A percentile compares a stretch with the other conserved stretches of the same genome.
Conservation (phyloP, 306 rosid genomes). For the Quercus variabilis region DNA sequence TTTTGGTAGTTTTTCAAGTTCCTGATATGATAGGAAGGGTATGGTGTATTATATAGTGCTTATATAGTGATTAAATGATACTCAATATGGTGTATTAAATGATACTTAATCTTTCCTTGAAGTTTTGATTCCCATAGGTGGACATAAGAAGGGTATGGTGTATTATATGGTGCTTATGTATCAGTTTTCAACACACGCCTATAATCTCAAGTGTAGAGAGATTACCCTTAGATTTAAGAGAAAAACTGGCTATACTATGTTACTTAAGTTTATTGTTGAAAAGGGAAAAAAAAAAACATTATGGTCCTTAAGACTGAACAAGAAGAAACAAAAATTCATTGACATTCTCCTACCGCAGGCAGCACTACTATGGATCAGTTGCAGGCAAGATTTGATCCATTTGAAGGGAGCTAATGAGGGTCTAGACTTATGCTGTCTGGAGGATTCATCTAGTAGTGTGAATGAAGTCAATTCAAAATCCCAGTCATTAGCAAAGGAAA, state of each 20-base stretch:
- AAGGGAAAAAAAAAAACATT: too few species aligned
- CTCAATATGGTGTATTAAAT: too few species aligned
- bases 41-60: too few species aligned
- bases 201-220: neutral
- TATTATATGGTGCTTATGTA: neutral
- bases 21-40: neutral
- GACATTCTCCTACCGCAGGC: slow-evolving; percentile 57
- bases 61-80: too few species aligned
- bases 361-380: slow-evolving; percentile 51
- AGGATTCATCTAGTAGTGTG: slow-evolving; percentile 27
- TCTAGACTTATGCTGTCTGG: slow-evolving; percentile 38
- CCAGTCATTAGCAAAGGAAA: slow-evolving; percentile 34
- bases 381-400: slow-evolving; percentile 59
- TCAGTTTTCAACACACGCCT: neutral
- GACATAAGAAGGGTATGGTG: neutral
- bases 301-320: slow-evolving; percentile 13
- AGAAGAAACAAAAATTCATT: slow-evolving; percentile 30
- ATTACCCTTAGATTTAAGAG: neutral
- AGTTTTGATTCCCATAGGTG: neutral
- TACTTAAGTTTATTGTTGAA: neutral
- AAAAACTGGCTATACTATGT: neutral
- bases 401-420: slow-evolving; percentile 41
- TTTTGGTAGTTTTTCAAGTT: neutral
- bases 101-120: neutral
- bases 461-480: slow-evolving; percentile 33